phyloP scores from a whole-genome alignment of 306 rosid genomes.

The Luffa aegyptiaca region DNA sequence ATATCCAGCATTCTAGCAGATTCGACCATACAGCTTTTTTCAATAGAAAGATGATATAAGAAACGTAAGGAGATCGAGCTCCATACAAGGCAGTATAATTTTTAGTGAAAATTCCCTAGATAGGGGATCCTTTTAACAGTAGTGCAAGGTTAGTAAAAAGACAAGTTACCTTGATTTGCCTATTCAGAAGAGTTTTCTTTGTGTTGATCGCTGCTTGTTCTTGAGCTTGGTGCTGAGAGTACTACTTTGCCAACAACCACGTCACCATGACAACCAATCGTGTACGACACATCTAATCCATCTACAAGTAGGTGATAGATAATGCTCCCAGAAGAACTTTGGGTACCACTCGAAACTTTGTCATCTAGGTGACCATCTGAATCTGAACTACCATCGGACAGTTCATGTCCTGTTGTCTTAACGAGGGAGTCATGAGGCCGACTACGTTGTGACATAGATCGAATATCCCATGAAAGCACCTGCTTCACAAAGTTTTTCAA shows the following conservation, averaged over 20 bases:
- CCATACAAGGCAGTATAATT: not conserved
- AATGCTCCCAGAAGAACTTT: slow-evolving; percentile 21
- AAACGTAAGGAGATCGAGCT: not conserved
- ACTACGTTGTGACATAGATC: slow-evolving; percentile 67
- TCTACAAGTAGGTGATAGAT: slow-evolving; percentile 65
- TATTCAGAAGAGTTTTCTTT: not conserved
- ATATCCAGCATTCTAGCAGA: not conserved
- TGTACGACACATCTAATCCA: slow-evolving; percentile 72
- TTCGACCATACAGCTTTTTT: not conserved
- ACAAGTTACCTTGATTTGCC: not conserved
- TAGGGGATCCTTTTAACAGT: not conserved
- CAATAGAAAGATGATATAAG: not conserved
- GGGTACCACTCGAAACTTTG: slow-evolving; percentile 15
- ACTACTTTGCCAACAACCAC: slow-evolving; percentile 48
- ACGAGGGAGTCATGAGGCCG: slow-evolving; percentile 37
- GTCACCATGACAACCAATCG: slow-evolving; percentile 37
- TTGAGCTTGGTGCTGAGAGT: slow-evolving; percentile 13
- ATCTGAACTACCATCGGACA: slow-evolving; percentile 22
- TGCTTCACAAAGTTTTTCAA: slow-evolving; percentile 61
- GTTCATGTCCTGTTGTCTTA: slow-evolving; percentile 19
- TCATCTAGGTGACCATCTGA: slow-evolving; percentile 33
- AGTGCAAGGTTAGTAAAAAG: not conserved
- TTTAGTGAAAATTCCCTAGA: not conserved
- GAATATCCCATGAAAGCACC: slow-evolving; percentile 96
- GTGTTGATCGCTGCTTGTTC: slow-evolving; percentile 2